Percentiles rank a stretch among this genome's conserved stretches.
These are phyloP conservation scores for Musa troglodytarum DNA, from an alignment of 176 grass and related monocot species.

Conservation along the genomic window DNA sequence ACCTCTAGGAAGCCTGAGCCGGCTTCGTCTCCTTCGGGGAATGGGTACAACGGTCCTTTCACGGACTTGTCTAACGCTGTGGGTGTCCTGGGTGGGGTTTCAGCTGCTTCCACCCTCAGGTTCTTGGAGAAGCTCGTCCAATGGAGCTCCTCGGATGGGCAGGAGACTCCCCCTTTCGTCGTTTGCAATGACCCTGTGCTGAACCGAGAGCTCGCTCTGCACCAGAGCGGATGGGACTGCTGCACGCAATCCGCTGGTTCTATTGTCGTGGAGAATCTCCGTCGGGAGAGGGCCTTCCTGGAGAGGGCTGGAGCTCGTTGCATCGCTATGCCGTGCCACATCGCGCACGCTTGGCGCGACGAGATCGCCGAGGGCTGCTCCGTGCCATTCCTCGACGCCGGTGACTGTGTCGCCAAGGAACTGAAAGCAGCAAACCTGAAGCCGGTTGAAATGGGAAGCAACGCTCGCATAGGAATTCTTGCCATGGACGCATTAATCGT, in stretches of 20 bases:
- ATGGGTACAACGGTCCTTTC: conserved; percentile 11
- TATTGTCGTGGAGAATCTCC: conserved; percentile 43
- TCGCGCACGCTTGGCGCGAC: conserved; percentile 48
- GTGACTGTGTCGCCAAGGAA: conserved; percentile 56
- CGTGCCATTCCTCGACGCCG: conserved; percentile 46
- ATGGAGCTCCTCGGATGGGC: conserved; percentile 31
- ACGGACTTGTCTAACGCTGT: conserved; percentile 29
- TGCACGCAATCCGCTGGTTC: not conserved
- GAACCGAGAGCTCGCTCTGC: conserved; percentile 26
- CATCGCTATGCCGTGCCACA: conserved; percentile 71
- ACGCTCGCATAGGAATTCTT: conserved; percentile 58
- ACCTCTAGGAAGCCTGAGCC: conserved; percentile 27
- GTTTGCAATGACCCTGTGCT: conserved; percentile 42
- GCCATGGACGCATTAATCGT: conserved; percentile 21
- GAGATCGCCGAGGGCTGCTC: conserved; percentile 54
- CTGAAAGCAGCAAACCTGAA: conserved; percentile 46
- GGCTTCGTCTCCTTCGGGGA: conserved; percentile 32
- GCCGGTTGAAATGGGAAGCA: conserved; percentile 65
- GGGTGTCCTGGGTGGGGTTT: conserved; percentile 57
- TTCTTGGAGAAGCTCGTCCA: conserved; percentile 61
- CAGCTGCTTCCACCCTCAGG: conserved; percentile 37
- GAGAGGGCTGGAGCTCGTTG: conserved; percentile 60
- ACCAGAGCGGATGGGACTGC: not conserved
- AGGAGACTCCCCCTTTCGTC: conserved; percentile 52
- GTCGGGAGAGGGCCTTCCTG: conserved; percentile 43